Base-by-base conservation (phyloP, 2,329 filamentous ascomycete genomes). In the Waltergamsia citrina region DNA sequence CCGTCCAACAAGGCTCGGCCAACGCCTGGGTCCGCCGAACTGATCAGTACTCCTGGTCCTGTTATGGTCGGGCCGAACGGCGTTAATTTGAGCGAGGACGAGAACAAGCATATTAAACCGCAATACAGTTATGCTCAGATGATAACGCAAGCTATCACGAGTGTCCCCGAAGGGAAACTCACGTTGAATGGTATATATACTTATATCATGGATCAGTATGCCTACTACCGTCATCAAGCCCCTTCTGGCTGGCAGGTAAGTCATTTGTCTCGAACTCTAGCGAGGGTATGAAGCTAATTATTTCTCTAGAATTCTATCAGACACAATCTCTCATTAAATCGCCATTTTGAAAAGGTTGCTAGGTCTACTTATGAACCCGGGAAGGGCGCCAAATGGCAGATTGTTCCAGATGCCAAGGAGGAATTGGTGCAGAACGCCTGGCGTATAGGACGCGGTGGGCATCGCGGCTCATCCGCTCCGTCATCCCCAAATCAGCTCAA, bases 361-460 rank as follows among this genome's bases (percentile, higher is more conserved):
- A 80, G 92, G 30, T 81, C 85, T 12, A 94, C 87, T 0, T 86
- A 96, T 46, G 92, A 98, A 54, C 92, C 92, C 16, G 92, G 92
- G 10, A 98, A 98, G 56, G 92, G 92, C 19, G 96, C 95, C 87
- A 96, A 96, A 54, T 98, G 92, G 92, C 85, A 90, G 57, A 88
- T 98, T 50, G 78, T 85, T 4, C 72, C 84, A 2, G 85, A 93
- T 42, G 74, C 81, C 43, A 78, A 82, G 32, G 85, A 95, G 14
- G 90, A 94, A 34, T 94, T 95, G 67, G 72, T 86, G 39, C 83
- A 83, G 53, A 85, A 82, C 45, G 72, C 73, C 2, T 73, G 65
- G 45, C 69, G 71, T 36, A 69, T 74, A 14, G 75, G 76, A 14
- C 67, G 73, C 29, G 74, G 77, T 32, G 76, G 75, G 4, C 75